Evolutionary conservation across 108 stramenopile species (phyloP).

Genomic region (Bacterosira constricta): DNA sequence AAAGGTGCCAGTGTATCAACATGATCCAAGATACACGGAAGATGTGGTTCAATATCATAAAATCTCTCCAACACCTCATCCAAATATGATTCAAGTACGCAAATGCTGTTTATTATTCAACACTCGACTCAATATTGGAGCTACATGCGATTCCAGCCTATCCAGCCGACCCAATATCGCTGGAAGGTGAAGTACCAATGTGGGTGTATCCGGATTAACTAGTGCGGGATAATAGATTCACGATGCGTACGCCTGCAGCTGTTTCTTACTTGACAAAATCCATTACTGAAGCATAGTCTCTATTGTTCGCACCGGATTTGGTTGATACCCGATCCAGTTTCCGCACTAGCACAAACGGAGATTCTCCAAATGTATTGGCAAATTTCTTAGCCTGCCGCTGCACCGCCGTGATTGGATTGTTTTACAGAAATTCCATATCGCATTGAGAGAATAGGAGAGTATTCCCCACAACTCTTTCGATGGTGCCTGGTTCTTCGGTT

Average conservation of each 20-base stretch:
- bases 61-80: conserved; percentile 62
- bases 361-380: conserved; percentile 40
- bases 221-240: conserved; percentile 51
- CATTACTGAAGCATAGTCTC: conserved; percentile 51
- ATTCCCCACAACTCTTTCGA: conserved; percentile 43
- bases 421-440: conserved; percentile 26
- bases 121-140: conserved; percentile 62
- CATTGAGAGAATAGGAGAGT: conserved; percentile 30
- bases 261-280: conserved; percentile 60
- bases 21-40: conserved; percentile 76
- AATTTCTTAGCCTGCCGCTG: conserved; percentile 35
- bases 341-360: conserved; percentile 56
- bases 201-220: conserved; percentile 67
- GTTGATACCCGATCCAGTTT: conserved; percentile 60
- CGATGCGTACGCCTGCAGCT: conserved; percentile 54
- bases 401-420: conserved; percentile 31
- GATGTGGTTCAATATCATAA: conserved; percentile 77
- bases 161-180: conserved; percentile 65
- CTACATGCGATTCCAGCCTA: conserved; percentile 63
- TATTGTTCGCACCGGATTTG: conserved; percentile 47
- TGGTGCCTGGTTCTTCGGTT: conserved; percentile 25
- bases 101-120: conserved; percentile 72
- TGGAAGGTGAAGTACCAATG: conserved; percentile 64
- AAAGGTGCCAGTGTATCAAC: conserved; percentile 78
- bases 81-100: conserved; percentile 65